Evolutionary conservation across 208 protist species (phyloP).

Genomic region (Leishmania tarentolae): DNA sequence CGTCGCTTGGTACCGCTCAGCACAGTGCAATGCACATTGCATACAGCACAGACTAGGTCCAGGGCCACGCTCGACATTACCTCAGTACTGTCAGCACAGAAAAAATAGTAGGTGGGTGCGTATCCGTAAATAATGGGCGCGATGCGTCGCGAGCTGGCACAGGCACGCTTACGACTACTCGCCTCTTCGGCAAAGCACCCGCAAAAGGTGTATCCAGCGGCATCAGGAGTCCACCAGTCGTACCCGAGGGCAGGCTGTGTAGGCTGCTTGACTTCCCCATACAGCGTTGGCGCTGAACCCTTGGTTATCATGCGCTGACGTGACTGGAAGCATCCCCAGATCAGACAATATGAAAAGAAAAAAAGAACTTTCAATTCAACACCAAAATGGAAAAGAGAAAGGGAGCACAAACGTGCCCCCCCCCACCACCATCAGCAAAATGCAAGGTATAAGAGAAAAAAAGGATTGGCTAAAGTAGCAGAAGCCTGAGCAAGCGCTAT

Average conservation of each 20-base stretch:
- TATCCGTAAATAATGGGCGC: neutral
- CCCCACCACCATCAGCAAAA: neutral
- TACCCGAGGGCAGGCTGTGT: neutral
- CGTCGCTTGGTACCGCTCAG: neutral
- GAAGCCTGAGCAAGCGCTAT: neutral
- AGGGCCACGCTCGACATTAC: neutral
- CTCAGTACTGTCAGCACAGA: neutral
- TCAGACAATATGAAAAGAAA: neutral
- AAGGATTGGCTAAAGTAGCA: neutral
- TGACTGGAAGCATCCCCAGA: no score
- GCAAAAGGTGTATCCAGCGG: neutral
- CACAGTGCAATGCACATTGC: neutral
- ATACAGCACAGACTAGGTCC: neutral
- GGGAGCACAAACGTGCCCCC: neutral
- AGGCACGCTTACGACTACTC: neutral
- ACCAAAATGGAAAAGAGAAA: neutral
- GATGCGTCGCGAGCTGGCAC: neutral
- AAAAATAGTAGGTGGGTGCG: neutral
- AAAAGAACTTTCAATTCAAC: neutral
- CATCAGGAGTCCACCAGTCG: neutral
- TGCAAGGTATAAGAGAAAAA: neutral
- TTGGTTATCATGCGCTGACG: neutral
- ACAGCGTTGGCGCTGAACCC: neutral
- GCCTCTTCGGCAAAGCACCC: neutral
- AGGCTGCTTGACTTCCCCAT: neutral